These are phyloP conservation scores for Claviceps sp. DNA, from an alignment of 2,329 filamentous ascomycete species.

Conservation along the genomic window DNA sequence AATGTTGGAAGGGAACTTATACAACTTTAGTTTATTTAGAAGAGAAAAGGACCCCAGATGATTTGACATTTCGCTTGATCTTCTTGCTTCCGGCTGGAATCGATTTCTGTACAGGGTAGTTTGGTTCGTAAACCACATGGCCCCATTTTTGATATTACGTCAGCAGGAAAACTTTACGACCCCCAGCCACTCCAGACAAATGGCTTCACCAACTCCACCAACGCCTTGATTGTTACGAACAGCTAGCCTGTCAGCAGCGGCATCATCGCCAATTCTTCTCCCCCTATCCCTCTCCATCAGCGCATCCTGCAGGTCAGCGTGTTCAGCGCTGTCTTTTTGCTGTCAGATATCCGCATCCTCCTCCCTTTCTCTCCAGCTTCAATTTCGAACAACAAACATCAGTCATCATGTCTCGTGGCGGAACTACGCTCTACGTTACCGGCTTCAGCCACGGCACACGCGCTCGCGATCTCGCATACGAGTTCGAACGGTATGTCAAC, in stretches of 20 bases:
- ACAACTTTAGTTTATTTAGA: neutral
- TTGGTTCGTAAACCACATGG: neutral
- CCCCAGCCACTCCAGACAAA: neutral
- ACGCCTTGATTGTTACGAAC: neutral
- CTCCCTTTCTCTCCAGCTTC: conserved; percentile 2
- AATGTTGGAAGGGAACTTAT: neutral
- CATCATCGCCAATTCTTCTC: conserved; percentile 2
- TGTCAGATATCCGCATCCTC: conserved; percentile 2
- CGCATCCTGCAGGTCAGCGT: conserved; percentile 1
- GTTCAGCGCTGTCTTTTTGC: conserved; percentile 1
- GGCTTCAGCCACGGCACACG: conserved; percentile 98
- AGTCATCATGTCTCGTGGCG: conserved; percentile 70
- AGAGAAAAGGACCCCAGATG: neutral
- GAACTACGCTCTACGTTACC: conserved; percentile 93
- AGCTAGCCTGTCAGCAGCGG: conserved; percentile 4
- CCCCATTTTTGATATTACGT: conserved; percentile 5
- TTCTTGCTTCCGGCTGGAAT: neutral
- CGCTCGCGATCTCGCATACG: conserved; percentile 97
- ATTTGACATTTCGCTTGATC: neutral
- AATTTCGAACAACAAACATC: conserved; percentile 2
- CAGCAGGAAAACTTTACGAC: conserved; percentile 11
- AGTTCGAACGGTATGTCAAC: conserved; percentile 99
- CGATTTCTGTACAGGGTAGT: neutral
- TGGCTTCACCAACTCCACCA: conserved; percentile 4
- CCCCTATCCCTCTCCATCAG: neutral